These are phyloP conservation scores for Immersiporthe knoxdaviesiana DNA, from an alignment of 2,329 filamentous ascomycete species.

Conservation along the genomic window DNA sequence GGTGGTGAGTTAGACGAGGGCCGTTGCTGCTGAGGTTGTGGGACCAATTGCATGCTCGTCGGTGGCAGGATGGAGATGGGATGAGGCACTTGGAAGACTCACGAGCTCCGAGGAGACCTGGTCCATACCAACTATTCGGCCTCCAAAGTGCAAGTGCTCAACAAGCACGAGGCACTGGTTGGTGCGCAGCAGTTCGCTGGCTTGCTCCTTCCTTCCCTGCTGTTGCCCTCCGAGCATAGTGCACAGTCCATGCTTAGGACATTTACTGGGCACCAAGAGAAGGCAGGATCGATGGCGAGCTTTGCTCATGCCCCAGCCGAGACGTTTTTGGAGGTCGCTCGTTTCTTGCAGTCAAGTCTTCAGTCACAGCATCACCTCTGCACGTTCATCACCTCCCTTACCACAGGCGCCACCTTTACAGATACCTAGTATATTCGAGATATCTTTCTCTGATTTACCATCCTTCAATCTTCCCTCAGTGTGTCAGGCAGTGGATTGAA, in stretches of 20 bases:
- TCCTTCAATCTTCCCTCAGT: background rate
- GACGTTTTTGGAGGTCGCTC: background rate
- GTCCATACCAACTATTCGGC: background rate
- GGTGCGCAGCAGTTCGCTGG: background rate
- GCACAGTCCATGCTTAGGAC: background rate
- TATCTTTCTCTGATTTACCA: background rate
- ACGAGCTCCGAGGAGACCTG: background rate
- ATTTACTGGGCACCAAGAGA: background rate
- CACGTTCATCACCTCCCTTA: background rate
- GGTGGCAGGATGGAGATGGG: background rate
- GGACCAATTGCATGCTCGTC: background rate
- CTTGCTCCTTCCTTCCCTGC: background rate
- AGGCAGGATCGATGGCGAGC: background rate
- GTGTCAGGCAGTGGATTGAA: background rate
- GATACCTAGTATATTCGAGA: background rate
- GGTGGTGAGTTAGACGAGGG: background rate
- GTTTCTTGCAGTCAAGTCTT: background rate
- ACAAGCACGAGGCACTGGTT: background rate
- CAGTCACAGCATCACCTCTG: background rate
- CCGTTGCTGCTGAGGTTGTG: background rate
- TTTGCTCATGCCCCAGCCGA: background rate
- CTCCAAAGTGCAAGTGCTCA: background rate
- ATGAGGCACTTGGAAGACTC: background rate
- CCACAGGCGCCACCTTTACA: background rate
- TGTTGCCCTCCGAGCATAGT: background rate